These are phyloP conservation scores for Ascochyta viciae-villosae DNA, from an alignment of 2,329 filamentous ascomycete genomes.

Conservation along the genomic window DNA sequence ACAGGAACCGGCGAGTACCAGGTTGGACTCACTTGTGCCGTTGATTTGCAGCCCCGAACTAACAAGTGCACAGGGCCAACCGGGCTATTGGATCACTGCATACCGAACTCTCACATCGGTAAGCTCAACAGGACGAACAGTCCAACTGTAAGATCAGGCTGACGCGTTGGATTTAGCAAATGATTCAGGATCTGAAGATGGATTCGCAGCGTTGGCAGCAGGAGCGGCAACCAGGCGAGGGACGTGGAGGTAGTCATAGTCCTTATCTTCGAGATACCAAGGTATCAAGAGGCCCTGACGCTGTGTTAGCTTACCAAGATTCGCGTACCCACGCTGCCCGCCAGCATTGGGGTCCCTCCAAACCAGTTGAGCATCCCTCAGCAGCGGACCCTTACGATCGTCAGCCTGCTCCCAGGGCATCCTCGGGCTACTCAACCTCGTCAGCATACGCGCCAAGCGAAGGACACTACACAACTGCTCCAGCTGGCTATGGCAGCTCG, in stretches of 20 bases:
- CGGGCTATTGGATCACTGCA: conserved; percentile 60
- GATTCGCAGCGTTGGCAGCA: conserved; percentile 56
- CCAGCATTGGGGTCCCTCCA: conserved; percentile 51
- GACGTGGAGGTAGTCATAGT: conserved; percentile 57
- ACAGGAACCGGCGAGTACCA: conserved; percentile 54
- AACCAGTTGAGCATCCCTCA: conserved; percentile 34
- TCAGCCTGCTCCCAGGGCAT: conserved; percentile 12
- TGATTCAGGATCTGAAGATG: conserved; percentile 58
- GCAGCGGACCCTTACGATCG: conserved; percentile 22
- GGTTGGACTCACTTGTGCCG: conserved; percentile 43
- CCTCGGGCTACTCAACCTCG: conserved; percentile 11
- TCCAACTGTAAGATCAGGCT: conserved; percentile 15
- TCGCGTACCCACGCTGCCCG: conserved; percentile 53
- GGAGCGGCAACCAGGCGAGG: conserved; percentile 42
- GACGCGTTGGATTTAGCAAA: conserved; percentile 47
- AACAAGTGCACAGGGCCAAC: conserved; percentile 46
- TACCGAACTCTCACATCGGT: conserved; percentile 60
- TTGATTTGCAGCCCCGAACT: conserved; percentile 19
- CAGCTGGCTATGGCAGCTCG: conserved; percentile 34
- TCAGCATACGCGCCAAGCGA: conserved; percentile 28
- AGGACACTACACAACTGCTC: conserved; percentile 44
- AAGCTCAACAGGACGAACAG: conserved; percentile 27
- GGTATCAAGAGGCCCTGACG: conserved; percentile 56
- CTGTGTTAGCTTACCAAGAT: conserved; percentile 54
- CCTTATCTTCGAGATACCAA: conserved; percentile 49